These are phyloP conservation scores for Sporothrix variecibatus DNA, from an alignment of 2,329 filamentous ascomycete genomes.

Conservation along the genomic window DNA sequence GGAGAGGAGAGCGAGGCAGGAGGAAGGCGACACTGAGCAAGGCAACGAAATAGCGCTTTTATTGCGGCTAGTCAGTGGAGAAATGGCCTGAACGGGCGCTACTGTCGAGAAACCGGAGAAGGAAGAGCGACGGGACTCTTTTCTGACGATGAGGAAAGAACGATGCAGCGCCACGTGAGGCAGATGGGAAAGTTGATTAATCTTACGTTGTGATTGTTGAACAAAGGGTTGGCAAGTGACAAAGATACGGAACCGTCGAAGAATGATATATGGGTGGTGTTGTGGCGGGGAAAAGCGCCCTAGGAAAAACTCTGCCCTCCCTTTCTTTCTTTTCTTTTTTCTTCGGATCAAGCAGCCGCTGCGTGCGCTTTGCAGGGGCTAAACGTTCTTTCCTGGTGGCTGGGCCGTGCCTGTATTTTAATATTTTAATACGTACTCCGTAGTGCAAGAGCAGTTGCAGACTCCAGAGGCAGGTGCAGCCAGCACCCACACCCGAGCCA, in stretches of 20 bases:
- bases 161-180: constrained; percentile 7
- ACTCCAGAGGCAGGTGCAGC: background rate
- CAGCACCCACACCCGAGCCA: background rate
- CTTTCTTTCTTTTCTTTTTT: background rate
- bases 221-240: background rate
- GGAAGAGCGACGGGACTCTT: background rate
- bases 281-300: constrained; percentile 6
- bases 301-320: background rate
- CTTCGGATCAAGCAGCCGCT: constrained; percentile 7
- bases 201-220: background rate
- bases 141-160: background rate
- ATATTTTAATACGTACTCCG: background rate
- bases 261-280: constrained; percentile 1
- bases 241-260: background rate
- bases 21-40: constrained; percentile 10
- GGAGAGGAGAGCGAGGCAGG: background rate
- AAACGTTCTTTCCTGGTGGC: constrained; percentile 11
- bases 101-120: constrained; percentile 13
- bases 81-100: constrained; percentile 7
- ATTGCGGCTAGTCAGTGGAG: constrained; percentile 18
- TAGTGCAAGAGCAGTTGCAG: background rate
- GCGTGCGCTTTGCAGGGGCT: background rate
- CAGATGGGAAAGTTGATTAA: background rate
- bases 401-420: background rate
- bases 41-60: constrained; percentile 4